phyloP scores from a whole-genome alignment of 2,329 filamentous ascomycete genomes.

The Podosphaera fusca region DNA sequence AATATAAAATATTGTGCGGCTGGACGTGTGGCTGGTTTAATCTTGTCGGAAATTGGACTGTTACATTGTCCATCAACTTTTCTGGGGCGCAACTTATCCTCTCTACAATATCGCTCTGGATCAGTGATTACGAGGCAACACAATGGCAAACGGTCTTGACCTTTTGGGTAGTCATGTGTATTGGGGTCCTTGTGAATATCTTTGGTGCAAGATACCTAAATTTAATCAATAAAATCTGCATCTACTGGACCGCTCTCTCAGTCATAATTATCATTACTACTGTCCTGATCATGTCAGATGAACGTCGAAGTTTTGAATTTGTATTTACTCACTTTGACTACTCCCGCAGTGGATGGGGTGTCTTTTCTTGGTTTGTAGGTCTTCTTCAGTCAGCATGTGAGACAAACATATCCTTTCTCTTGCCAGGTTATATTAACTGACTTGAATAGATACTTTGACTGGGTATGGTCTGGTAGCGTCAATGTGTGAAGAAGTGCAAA shows the following conservation, averaged over 20 bases:
- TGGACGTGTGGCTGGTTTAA: conserved; percentile 44
- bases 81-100: conserved; percentile 34
- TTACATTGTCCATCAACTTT: conserved; percentile 64
- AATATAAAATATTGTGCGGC: conserved; percentile 21
- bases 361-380: conserved; percentile 39
- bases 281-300: conserved; percentile 29
- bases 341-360: conserved; percentile 30
- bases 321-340: conserved; percentile 34
- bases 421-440: background rate
- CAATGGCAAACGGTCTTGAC: conserved; percentile 47
- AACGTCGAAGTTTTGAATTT: conserved; percentile 26
- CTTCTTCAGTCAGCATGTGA: conserved; percentile 35
- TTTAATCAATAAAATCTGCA: conserved; percentile 33
- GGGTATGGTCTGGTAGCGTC: conserved; percentile 49
- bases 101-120: conserved; percentile 28
- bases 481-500: conserved; percentile 43
- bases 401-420: background rate
- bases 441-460: conserved; percentile 29
- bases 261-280: conserved; percentile 34
- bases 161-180: conserved; percentile 43
- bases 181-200: conserved; percentile 40
- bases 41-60: conserved; percentile 59
- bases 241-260: conserved; percentile 28
- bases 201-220: conserved; percentile 46
- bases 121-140: conserved; percentile 26